phyloP scores from a whole-genome alignment of 2,329 filamentous ascomycete species.

The Pseudogymnoascus sp. region DNA sequence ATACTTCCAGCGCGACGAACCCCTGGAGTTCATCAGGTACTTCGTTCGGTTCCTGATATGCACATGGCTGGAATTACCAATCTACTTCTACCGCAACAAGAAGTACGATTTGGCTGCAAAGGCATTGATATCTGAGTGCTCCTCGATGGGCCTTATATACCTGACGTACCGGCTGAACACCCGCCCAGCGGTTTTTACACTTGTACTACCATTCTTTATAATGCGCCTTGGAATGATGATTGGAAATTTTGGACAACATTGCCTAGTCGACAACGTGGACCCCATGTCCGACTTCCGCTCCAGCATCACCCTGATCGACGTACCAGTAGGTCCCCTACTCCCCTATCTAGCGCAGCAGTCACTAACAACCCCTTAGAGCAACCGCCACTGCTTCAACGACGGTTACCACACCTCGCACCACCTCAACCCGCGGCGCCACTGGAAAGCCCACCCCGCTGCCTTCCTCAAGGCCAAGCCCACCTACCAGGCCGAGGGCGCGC shows the following conservation, averaged over 20 bases:
- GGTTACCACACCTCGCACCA: conserved; percentile 79
- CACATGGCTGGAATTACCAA: conserved; percentile 66
- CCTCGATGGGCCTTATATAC: conserved; percentile 50
- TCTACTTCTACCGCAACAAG: conserved; percentile 63
- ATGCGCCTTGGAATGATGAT: conserved; percentile 69
- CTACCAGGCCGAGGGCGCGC: conserved; percentile 59
- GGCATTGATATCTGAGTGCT: conserved; percentile 54
- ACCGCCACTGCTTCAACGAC: conserved; percentile 76
- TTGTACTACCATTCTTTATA: conserved; percentile 58
- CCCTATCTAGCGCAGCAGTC: conserved; percentile 6
- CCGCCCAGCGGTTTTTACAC: conserved; percentile 48
- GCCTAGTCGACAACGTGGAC: conserved; percentile 67
- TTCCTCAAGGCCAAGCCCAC: conserved; percentile 63
- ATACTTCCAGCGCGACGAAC: conserved; percentile 64
- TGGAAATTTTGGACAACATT: conserved; percentile 80
- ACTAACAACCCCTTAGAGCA: conserved; percentile 47
- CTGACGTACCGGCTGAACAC: conserved; percentile 44
- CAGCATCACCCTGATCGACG: conserved; percentile 73
- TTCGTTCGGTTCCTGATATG: conserved; percentile 66
- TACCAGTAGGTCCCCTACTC: conserved; percentile 51
- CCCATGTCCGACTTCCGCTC: conserved; percentile 72
- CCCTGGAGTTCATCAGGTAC: conserved; percentile 62
- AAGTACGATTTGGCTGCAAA: conserved; percentile 48
- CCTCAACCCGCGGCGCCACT: conserved; percentile 70
- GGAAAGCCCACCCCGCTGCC: conserved; percentile 70